A percentile compares a stretch with the other conserved stretches of the same genome.
These are phyloP conservation scores for Trypanosoma conorhini DNA, from an alignment of 208 protist species.

Conservation along the genomic window DNA sequence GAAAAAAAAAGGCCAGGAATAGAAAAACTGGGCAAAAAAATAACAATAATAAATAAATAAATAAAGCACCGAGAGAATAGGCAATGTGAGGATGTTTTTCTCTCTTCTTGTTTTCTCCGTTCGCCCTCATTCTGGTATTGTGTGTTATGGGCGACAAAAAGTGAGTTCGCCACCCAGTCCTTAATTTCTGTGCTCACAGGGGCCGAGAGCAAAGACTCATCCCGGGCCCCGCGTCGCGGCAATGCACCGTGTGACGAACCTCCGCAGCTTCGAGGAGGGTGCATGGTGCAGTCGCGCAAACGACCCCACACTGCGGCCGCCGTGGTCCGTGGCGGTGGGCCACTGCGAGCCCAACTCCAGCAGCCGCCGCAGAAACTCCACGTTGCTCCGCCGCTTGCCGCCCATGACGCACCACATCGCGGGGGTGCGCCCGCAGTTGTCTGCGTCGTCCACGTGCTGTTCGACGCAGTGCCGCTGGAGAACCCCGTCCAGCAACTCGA, in stretches of 20 bases:
- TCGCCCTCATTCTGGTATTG: too few relatives aligned
- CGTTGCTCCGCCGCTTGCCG: conserved; percentile 8
- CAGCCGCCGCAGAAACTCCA: conserved; percentile 40
- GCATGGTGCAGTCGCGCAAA: conserved; percentile 15
- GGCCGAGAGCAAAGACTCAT: background rate
- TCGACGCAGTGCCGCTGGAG: conserved; percentile 22
- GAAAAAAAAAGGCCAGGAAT: conserved; percentile 9
- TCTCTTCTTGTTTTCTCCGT: too few relatives aligned
- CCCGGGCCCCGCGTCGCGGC: background rate
- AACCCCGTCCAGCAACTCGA: conserved; percentile 30
- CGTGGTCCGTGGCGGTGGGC: conserved; percentile 24
- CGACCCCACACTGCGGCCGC: conserved; percentile 33
- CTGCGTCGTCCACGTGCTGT: conserved; percentile 40
- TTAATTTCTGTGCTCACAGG: background rate
- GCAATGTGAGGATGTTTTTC: too few relatives aligned
- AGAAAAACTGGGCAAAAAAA: background rate
- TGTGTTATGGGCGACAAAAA: too few relatives aligned
- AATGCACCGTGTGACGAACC: conserved; percentile 18
- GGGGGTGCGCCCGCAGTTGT: conserved; percentile 41
- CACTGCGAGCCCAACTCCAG: conserved; percentile 45
- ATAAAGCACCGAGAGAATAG: too few relatives aligned
- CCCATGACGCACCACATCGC: conserved; percentile 44
- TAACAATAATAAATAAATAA: too few relatives aligned
- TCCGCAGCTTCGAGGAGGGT: conserved; percentile 1
- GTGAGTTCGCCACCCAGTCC: background rate